phyloP scores from a whole-genome alignment of 2,329 filamentous ascomycete species.

The Ploettnerulaceae sp. region DNA sequence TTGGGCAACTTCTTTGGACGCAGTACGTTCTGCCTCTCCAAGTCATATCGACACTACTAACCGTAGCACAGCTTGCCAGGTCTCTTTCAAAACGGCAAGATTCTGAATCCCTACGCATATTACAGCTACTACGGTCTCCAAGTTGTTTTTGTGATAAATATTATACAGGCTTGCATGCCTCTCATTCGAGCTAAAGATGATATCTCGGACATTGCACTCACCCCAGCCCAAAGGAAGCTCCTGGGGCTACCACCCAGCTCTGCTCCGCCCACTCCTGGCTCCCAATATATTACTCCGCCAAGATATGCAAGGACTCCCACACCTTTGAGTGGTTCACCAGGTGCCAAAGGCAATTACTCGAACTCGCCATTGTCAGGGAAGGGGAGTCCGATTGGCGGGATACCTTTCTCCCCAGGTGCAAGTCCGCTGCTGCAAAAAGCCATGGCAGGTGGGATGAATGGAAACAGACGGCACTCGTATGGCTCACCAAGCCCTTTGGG shows the following conservation, averaged over 20 bases:
- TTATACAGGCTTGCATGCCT: conserved; percentile 64
- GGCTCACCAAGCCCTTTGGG: conserved; percentile 52
- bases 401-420: conserved; percentile 45
- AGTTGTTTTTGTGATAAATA: conserved; percentile 62
- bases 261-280: conserved; percentile 59
- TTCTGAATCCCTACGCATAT: conserved; percentile 25
- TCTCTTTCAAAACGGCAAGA: conserved; percentile 20
- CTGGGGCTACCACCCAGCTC: conserved; percentile 72
- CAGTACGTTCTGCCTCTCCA: conserved; percentile 18
- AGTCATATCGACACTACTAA: conserved; percentile 8
- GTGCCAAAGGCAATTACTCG: conserved; percentile 44
- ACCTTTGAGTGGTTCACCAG: conserved; percentile 53
- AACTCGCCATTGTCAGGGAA: conserved; percentile 55
- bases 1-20: conserved; percentile 35
- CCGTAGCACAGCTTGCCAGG: conserved; percentile 27
- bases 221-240: conserved; percentile 78
- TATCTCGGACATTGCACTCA: conserved; percentile 84
- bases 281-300: conserved; percentile 78
- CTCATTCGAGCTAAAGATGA: conserved; percentile 69
- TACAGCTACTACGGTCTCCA: conserved; percentile 45
- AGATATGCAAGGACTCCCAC: conserved; percentile 74
- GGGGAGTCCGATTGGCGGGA: conserved; percentile 45
- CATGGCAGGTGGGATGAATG: conserved; percentile 42
- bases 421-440: conserved; percentile 66
- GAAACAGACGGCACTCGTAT: conserved; percentile 57